phyloP scores from a whole-genome alignment of 371 early-diverging fungal genomes.

The Blastocladiella emersonii region DNA sequence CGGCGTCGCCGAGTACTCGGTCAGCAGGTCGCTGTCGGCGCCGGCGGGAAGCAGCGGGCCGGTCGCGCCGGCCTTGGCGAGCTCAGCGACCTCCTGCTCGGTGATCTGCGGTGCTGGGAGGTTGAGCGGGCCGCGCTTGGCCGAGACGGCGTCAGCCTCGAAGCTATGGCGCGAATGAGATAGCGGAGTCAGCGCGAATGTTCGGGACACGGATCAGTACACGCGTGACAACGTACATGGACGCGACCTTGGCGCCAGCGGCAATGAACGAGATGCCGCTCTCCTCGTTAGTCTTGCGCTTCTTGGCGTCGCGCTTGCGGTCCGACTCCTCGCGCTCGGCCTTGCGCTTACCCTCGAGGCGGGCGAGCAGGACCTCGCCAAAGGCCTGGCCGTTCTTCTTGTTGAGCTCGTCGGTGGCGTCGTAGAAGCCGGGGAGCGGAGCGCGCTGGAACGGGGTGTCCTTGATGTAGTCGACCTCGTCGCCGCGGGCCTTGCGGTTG shows the following conservation, averaged over 20 bases:
- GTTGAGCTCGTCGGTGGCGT: conserved; percentile 68
- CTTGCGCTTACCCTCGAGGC: conserved; percentile 69
- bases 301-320: conserved; percentile 61
- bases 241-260: conserved; percentile 14
- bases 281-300: conserved; percentile 46
- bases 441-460: conserved; percentile 88
- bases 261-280: conserved; percentile 22
- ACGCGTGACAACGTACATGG: no score
- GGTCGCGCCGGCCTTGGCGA: conserved; percentile 72
- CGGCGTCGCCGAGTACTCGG: conserved; percentile 7
- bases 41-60: conserved; percentile 47
- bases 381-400: conserved; percentile 41
- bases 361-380: conserved; percentile 48
- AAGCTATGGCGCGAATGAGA: conserved; percentile 13
- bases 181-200: no score
- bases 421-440: conserved; percentile 81
- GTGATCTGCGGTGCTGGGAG: conserved; percentile 86
- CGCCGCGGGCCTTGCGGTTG: conserved; percentile 19
- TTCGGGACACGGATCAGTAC: no score
- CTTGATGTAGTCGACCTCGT: conserved; percentile 85
- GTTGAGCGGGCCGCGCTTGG: conserved; percentile 59
- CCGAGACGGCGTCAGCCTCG: conserved; percentile 47
- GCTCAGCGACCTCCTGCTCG: conserved; percentile 77
- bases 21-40: conserved; percentile 46
- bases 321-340: conserved; percentile 43